Base-by-base conservation (phyloP, 2,329 filamentous ascomycete species). In the Acephala macrosclerotiorum region DNA sequence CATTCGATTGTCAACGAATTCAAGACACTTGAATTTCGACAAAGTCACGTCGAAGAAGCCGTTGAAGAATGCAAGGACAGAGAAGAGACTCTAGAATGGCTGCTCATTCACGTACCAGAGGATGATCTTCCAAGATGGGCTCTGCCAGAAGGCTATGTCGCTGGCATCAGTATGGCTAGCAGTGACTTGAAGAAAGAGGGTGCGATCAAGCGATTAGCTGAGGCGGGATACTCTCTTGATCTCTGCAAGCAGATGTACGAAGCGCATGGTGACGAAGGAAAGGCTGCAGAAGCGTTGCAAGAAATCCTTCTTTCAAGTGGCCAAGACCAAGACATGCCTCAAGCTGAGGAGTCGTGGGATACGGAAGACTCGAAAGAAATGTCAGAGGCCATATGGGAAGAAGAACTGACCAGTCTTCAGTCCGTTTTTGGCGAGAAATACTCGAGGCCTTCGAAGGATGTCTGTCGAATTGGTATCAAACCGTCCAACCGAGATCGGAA, bases 111-210 rank as follows among this genome's bases (percentile, higher is more conserved):
- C 78, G 94, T 99, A 2, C 96, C 96, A 0, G 96, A 99, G 76
- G 96, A 99, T 76, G 96, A 98, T 74, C 81, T 98, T n/a, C 96
- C 96, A 0, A 83, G 87, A 7, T 98, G 95, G 94, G 93, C 93
- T 72, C 81, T 99, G 49, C 96, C 96, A 0, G 94, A 96, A 79
- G 92, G 90, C 67, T 99, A 99, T 77, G 89, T 92, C 12, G 95
- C 94, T 33, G 96, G 96, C 25, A 90, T 98, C 29, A 93, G 90
- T 53, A 89, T 99, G 69, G 95, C 90, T 0, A 91, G 91, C 59
- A 91, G 89, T 7, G 91, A 97, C 76, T 78, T 97, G 67, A 92
- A 89, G 75, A 87, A 89, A 71, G 94, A 98, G 77, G 90, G 88
- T 3, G 91, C 91, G 63, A 88, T 97, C 71, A 94, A 96, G 76